Conservation (phyloP, 805 yeast species). For the Soucietia sequanensis region DNA sequence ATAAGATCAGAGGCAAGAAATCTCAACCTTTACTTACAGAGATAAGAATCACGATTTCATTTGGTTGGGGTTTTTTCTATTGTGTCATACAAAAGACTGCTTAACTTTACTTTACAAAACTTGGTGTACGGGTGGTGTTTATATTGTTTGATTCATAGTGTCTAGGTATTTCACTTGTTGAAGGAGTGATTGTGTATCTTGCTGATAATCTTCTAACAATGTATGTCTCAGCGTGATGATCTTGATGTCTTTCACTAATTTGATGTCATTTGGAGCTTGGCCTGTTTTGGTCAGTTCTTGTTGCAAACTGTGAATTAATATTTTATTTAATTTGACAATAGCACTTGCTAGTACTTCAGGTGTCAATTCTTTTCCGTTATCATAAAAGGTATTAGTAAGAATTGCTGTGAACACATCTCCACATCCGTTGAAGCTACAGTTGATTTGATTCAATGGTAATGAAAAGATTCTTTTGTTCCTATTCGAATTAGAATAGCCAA, state of each 20-base stretch:
- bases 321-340: constrained; percentile 23
- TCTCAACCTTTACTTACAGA: too few species aligned
- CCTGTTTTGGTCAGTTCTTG: constrained; percentile 13
- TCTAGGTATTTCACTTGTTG: not conserved
- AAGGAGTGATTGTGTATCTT: constrained; percentile 5
- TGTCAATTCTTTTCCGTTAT: constrained; percentile 17
- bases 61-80: too few species aligned
- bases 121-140: too few species aligned
- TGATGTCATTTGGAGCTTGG: constrained; percentile 9
- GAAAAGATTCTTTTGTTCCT: constrained; percentile 21
- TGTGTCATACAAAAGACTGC: too few species aligned
- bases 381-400: constrained; percentile 48
- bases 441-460: constrained; percentile 46
- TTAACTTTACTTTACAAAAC: too few species aligned
- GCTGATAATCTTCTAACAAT: constrained; percentile 15
- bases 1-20: too few species aligned
- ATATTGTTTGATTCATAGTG: too few species aligned
- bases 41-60: too few species aligned
- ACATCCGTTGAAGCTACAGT: constrained; percentile 68
- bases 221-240: constrained; percentile 34
- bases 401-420: constrained; percentile 73
- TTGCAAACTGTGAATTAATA: constrained; percentile 27
- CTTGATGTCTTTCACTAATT: constrained; percentile 31
- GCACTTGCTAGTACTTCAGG: constrained; percentile 25
- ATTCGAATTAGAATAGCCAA: constrained; percentile 30